phyloP scores from a whole-genome alignment of 2,329 filamentous ascomycete genomes.

The Teratosphaeria destructans region DNA sequence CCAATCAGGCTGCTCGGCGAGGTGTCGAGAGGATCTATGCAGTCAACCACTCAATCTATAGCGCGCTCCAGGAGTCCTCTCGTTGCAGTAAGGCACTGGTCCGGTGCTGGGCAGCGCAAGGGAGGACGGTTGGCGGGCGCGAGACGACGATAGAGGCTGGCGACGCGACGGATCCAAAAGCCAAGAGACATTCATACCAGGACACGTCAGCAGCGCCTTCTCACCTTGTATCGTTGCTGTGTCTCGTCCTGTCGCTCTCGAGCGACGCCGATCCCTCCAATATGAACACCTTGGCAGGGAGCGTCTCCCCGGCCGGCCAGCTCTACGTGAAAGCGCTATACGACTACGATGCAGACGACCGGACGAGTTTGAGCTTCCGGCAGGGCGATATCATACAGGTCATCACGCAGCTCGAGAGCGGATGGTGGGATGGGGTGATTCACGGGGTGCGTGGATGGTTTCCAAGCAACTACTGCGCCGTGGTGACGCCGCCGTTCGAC shows the following conservation, averaged over 20 bases:
- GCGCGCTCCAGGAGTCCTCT: neutral
- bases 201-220: neutral
- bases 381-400: constrained; percentile 97
- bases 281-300: constrained; percentile 44
- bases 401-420: constrained; percentile 93
- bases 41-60: neutral
- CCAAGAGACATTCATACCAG: neutral
- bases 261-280: constrained; percentile 5
- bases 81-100: neutral
- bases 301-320: constrained; percentile 39
- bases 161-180: neutral
- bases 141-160: neutral
- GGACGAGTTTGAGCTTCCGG: constrained; percentile 91
- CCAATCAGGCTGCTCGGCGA: neutral
- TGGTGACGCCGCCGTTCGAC: constrained; percentile 68
- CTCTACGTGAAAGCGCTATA: constrained; percentile 94
- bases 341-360: constrained; percentile 95
- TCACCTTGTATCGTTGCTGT: neutral
- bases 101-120: neutral
- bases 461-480: constrained; percentile 94
- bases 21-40: neutral
- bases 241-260: neutral
- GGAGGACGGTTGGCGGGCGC: neutral
- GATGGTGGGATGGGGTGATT: constrained; percentile 99
- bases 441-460: constrained; percentile 97